Evolutionary conservation across 495 filamentous ascomycete genomes (phyloP), one percentile per base, ranked within the genome.

Genomic region (Staphylotrichum longicolle): DNA sequence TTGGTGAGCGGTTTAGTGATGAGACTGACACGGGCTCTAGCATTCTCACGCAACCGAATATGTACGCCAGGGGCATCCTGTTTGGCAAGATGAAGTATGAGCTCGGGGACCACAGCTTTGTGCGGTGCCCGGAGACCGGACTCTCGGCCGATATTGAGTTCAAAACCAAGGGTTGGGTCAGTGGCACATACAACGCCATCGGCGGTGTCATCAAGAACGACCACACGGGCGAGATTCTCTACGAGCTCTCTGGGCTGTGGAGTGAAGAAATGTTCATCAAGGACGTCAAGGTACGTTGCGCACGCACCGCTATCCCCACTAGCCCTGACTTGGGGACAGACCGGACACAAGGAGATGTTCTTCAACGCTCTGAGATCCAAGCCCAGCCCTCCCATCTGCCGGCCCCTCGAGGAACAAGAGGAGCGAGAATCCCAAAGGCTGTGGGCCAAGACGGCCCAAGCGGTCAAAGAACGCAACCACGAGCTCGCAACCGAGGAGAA

Each of bases 11-110:
- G n/a, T 35, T 3, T 9, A 11, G 34, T 37, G 6, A 7, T 8
- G 7, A n/a, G 33, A 52, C 68, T 67, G 11, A 69, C 37, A 14
- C 45, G 9, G 5, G 1, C 4, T 8, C 30, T 4, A 93, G 90
- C 74, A 88, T 93, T 66, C 72, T 97, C 56, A 97, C 94, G 0
- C 94, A 99, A 70, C 94, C 94, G 7, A 99, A 99, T 74, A 99
- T 99, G 93, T 99, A 99, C 74, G 95, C 93, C 41, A 85, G 94
- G 58, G 94, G 94, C 32, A 98, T 99, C 58, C 78, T 99, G 11
- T 97, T 99, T 68, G 94, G 94, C 27, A 98, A 96, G 75, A 98
- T 99, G 94, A 97, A 96, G 74, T 99, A 98, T 75, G 94, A 99
- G 76, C 83, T 99, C 20, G 94, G 94, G 42, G 94, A 99, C 72